A percentile compares a stretch with the other conserved stretches of the same genome.
These are phyloP conservation scores for Backusella tuberculispora DNA, from an alignment of 192 early-diverging fungal genomes.

Conservation along the genomic window DNA sequence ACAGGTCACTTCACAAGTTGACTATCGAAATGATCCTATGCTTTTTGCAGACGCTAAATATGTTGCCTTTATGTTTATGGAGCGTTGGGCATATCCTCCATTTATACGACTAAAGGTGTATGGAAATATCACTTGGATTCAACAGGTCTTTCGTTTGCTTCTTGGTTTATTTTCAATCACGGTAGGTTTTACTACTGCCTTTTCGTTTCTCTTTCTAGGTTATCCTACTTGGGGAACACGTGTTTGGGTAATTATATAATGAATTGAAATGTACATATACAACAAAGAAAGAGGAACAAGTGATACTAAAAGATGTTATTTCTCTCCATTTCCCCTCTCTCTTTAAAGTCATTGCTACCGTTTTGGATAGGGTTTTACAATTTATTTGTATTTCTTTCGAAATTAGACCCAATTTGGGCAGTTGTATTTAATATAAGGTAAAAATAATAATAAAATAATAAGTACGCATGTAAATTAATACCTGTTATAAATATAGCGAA, in stretches of 20 bases:
- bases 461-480: too few species aligned
- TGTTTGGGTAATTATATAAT: conserved; percentile 60
- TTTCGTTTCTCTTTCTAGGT: conserved; percentile 58
- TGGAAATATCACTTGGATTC: conserved; percentile 54
- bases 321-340: too few species aligned
- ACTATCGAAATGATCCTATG: conserved; percentile 45
- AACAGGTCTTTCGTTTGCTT: conserved; percentile 46
- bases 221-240: conserved; percentile 43
- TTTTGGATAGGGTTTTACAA: conserved; percentile 45
- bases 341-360: conserved; percentile 38
- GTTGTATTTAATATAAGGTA: conserved; percentile 42
- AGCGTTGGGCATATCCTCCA: conserved; percentile 53
- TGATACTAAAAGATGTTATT: background rate
- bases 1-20: background rate
- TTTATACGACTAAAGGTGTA: conserved; percentile 57
- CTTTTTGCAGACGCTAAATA: conserved; percentile 60
- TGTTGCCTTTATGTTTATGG: conserved; percentile 53
- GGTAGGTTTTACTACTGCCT: conserved; percentile 51
- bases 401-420: conserved; percentile 44
- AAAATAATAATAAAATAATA: too few species aligned
- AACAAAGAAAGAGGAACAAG: background rate
- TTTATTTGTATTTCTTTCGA: conserved; percentile 39
- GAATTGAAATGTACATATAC: too few species aligned
- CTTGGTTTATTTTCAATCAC: conserved; percentile 53
- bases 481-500: conserved; percentile 27